Percentiles rank a stretch among this genome's conserved stretches.
Evolutionary conservation across 495 filamentous ascomycete species (phyloP).

Genomic region (Penicillium canariense): DNA sequence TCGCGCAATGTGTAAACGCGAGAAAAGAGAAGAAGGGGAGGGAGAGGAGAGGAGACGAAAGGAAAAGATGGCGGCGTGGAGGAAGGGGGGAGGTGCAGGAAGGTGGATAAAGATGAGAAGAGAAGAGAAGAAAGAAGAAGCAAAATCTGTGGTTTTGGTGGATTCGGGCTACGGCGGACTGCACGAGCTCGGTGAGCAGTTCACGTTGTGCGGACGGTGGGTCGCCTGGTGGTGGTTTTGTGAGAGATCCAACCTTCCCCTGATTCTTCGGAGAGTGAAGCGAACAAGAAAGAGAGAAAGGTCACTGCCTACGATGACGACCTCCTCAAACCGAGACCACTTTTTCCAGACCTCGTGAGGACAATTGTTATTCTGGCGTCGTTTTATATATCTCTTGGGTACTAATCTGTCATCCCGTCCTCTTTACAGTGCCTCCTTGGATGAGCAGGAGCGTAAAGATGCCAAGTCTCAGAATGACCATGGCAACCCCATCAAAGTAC

Average conservation of each 20-base stretch:
- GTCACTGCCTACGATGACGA: constrained; percentile 51
- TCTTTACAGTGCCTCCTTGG: constrained; percentile 62
- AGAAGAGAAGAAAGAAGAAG: constrained; percentile 28
- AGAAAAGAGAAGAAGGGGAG: constrained; percentile 17
- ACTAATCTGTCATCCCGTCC: constrained; percentile 9
- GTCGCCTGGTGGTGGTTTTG: constrained; percentile 4
- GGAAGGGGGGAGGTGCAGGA: constrained; percentile 8
- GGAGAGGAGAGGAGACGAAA: constrained; percentile 17
- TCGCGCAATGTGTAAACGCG: constrained; percentile 34
- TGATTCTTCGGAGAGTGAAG: not conserved
- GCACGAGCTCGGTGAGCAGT: constrained; percentile 39
- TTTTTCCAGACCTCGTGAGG: constrained; percentile 80
- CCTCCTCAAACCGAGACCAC: constrained; percentile 62
- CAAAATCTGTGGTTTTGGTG: constrained; percentile 38
- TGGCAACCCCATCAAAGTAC: constrained; percentile 75
- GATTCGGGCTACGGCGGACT: constrained; percentile 38
- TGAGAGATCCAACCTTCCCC: constrained; percentile 11
- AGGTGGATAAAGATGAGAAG: constrained; percentile 21
- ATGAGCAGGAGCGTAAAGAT: constrained; percentile 67
- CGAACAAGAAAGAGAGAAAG: not conserved
- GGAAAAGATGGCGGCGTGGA: constrained; percentile 7
- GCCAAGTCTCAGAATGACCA: constrained; percentile 78
- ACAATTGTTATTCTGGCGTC: not conserved
- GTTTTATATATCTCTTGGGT: constrained; percentile 2
- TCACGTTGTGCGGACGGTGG: constrained; percentile 17